Base-by-base conservation (phyloP, 192 early-diverging fungal genomes). In the Phlyctochytrium arcticum region DNA sequence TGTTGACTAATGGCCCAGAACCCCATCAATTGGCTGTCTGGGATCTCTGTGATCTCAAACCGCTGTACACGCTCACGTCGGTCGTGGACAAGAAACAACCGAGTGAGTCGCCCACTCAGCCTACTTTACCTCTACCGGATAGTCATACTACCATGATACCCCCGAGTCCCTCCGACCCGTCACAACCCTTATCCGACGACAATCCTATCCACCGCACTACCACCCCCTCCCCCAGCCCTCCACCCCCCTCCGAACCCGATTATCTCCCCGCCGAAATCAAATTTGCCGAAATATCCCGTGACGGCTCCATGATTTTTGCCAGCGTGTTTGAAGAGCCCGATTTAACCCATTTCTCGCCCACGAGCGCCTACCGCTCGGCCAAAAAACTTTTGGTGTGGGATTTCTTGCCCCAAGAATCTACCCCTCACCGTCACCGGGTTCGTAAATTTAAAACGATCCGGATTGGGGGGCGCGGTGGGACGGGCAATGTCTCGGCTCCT, bases 1-100 rank as follows among this genome's bases (percentile, higher is more conserved):
- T 74, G 17, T 46, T 74, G 33, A 74, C 73, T 9, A 74, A 74
- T 67, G 73, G 73, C 32, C 57, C 70, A 9, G n/a, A 48, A 12
- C 17, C 8, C 15, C 19, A 55, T 42, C 34, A 72, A 37, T 36
- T 74, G 32, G 54, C 56, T 5, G 46, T 74, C 17, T 74, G 73
- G 73, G 69, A 72, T 42, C 32, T 72, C 15, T 46, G 59, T 17
- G 23, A 31, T 3, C 48, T 31, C 51, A 31, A 32, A 33, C 19
- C 54, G 23, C 17, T 62, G 2, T 62, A 62, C 48, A 50, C 60
- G 26, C 48, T 62, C 6, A 50, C 26, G 15, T 50, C 60, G 7
- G 32, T 19, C 15, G 15, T 44, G 42, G 42, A 44, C 15, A 12
- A 44, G 15, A 44, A 44, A 2, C 15, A 44, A 21, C 42, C 42